Base-by-base conservation (phyloP, 2,329 filamentous ascomycete species). In the Calycina marina region DNA sequence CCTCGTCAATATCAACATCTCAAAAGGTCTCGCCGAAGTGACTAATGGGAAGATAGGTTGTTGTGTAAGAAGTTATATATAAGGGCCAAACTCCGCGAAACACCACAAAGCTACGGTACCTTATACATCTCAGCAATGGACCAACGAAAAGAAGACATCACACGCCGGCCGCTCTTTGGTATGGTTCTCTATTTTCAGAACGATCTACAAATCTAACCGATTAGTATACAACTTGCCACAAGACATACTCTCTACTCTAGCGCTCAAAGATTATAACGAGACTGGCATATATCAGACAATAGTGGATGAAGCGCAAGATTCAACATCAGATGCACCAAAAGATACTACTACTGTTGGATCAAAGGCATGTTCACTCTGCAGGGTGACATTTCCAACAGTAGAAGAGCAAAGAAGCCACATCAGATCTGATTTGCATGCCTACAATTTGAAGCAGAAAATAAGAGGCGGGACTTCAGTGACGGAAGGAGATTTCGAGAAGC, bases 391-490 rank as follows among this genome's bases (percentile, higher is more conserved):
- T 47, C 50, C 65, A 18, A 77, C 67, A 6, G 66, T 93, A 5
- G 65, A 74, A 39, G 88, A 96, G 40, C 88, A 96, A 52, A 72
- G 83, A 39, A 69, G 72, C 37, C 90, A 98, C 56, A 74, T 83
- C 36, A 80, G 82, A 47, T 93, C 88, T 6, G 90, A 98, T 50
- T 65, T 92, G 30, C 90, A 98, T 55, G 71, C 78, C 42, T 98
- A 94, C 59, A 98, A 98, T 53, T 59, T 96, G 39, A 96, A 93
- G 57, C 81, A 88, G 52, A 93, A 83, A 60, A 60, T 93, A 35
- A 74, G 83, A 28, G 82, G 82, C 0, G 65, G 67, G 36, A 67
- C 66, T 6, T 58, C 81, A 0, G 77, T 94, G 2, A 71, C 72
- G 2, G 90, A 98, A 50, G 55, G 52, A 5, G 85, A 93, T 18